Percentiles rank a stretch among this genome's conserved stretches.
Evolutionary conservation across 768 basidiomycete genomes (phyloP).

Genomic region (Hydnomerulius pinastri): DNA sequence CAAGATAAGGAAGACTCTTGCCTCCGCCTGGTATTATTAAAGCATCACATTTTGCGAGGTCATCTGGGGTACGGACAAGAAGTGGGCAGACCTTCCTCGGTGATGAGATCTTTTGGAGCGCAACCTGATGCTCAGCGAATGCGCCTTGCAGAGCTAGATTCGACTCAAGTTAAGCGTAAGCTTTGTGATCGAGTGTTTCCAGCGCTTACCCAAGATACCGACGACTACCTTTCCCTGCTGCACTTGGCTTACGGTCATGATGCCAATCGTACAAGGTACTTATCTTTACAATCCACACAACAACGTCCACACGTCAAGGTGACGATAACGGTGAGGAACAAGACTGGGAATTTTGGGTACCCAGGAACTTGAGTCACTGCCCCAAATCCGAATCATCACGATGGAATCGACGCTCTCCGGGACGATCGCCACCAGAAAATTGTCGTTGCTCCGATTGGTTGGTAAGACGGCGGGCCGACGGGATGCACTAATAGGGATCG

Average conservation of each 20-base stretch:
- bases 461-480: conserved; percentile 15
- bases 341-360: not conserved
- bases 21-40: conserved; percentile 94
- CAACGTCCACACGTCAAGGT: not conserved
- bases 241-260: conserved; percentile 10
- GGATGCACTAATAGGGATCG: conserved; percentile 21
- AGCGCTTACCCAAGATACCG: conserved; percentile 53
- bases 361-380: not conserved
- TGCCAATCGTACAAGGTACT: not conserved
- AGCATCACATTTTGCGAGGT: conserved; percentile 75
- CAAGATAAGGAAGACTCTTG: conserved; percentile 26
- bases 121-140: conserved; percentile 82
- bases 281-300: not conserved
- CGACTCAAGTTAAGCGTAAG: too few relatives aligned
- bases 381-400: not conserved
- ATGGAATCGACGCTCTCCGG: too few relatives aligned
- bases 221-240: conserved; percentile 31
- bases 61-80: conserved; percentile 73
- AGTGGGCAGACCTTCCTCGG: conserved; percentile 47
- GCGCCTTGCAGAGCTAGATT: conserved; percentile 92
- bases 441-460: not conserved
- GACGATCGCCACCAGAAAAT: not conserved
- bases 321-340: not conserved
- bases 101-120: conserved; percentile 58
- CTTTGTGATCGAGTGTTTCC: not conserved